Conservation (phyloP, 2,329 filamentous ascomycete species). For the Cytospora piceae region DNA sequence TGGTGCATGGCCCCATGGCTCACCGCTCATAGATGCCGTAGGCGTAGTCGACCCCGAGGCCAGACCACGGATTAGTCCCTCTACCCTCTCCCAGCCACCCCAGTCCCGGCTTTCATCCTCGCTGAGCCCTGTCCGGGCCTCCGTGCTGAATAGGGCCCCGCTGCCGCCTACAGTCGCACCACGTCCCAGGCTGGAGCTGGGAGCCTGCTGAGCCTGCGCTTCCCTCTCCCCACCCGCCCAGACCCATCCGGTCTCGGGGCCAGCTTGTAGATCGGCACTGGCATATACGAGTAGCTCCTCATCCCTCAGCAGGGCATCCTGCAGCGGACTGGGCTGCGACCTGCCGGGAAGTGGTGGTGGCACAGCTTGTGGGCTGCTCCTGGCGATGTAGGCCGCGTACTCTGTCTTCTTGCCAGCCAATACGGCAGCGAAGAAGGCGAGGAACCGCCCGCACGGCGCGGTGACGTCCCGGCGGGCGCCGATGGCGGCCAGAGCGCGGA, state of each 20-base stretch:
- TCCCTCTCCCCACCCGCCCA: slow-evolving; percentile 70
- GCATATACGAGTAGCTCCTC: slow-evolving; percentile 89
- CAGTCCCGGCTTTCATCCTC: slow-evolving; percentile 67
- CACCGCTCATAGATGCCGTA: slow-evolving; percentile 23
- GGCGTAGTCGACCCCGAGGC: slow-evolving; percentile 40
- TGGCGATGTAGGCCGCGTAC: slow-evolving; percentile 45
- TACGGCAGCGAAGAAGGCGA: slow-evolving; percentile 77
- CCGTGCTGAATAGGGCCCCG: slow-evolving; percentile 49
- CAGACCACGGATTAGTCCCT: slow-evolving; percentile 63
- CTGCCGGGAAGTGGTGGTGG: slow-evolving; percentile 37
- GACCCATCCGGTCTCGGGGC: slow-evolving; percentile 78
- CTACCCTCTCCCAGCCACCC: slow-evolving; percentile 79
- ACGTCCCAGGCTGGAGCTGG: slow-evolving; percentile 27
- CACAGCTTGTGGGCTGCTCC: slow-evolving; percentile 37
- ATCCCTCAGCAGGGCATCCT: slow-evolving; percentile 59
- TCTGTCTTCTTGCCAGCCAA: slow-evolving; percentile 62
- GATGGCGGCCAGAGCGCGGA: slow-evolving; percentile 72
- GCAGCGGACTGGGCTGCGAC: slow-evolving; percentile 34
- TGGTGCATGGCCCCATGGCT: slow-evolving; percentile 22
- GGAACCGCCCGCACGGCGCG: slow-evolving; percentile 76
- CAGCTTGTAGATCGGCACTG: slow-evolving; percentile 83
- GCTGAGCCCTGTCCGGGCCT: slow-evolving; percentile 55
- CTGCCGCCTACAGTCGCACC: slow-evolving; percentile 36
- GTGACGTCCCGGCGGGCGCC: slow-evolving; percentile 74
- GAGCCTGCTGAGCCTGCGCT: slow-evolving; percentile 41